These are phyloP conservation scores for Phytophthora megakarya DNA, from an alignment of 352 stramenopile genomes.

Conservation along the genomic window DNA sequence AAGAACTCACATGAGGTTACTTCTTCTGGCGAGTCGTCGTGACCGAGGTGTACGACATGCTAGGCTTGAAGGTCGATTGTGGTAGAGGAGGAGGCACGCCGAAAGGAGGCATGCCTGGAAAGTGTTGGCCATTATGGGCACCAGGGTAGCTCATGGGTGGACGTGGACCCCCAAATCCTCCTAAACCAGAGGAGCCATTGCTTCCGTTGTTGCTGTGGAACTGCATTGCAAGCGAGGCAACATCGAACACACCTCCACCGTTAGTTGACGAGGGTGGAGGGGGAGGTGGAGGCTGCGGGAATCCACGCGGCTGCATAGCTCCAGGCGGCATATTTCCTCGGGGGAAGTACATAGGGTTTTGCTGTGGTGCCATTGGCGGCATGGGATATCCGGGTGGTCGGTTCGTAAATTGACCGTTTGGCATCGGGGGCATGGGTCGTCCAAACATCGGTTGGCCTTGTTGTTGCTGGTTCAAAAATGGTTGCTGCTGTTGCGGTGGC, in stretches of 20 bases:
- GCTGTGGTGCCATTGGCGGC: conserved; percentile 35
- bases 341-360: conserved; percentile 38
- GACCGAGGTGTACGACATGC: conserved; percentile 79
- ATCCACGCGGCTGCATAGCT: conserved; percentile 30
- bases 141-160: conserved; percentile 34
- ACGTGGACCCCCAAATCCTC: conserved; percentile 38
- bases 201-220: conserved; percentile 54
- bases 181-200: conserved; percentile 42
- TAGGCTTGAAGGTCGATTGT: conserved; percentile 72
- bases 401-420: conserved; percentile 28
- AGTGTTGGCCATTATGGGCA: conserved; percentile 35
- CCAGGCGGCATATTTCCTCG: conserved; percentile 32
- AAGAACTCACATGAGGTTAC: conserved; percentile 27
- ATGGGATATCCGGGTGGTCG: conserved; percentile 28
- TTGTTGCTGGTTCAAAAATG: conserved; percentile 38
- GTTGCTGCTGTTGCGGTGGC: conserved; percentile 21
- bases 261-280: conserved; percentile 27
- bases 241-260: conserved; percentile 44
- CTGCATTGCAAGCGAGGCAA: conserved; percentile 80
- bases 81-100: conserved; percentile 37
- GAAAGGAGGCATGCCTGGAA: conserved; percentile 42
- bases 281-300: conserved; percentile 37
- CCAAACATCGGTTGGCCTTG: conserved; percentile 30
- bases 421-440: conserved; percentile 32
- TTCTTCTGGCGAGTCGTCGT: conserved; percentile 69